Evolutionary conservation across 1,284 basidiomycete species (phyloP), one percentile per base, ranked within the genome.

Genomic region (Marasmius oreades): DNA sequence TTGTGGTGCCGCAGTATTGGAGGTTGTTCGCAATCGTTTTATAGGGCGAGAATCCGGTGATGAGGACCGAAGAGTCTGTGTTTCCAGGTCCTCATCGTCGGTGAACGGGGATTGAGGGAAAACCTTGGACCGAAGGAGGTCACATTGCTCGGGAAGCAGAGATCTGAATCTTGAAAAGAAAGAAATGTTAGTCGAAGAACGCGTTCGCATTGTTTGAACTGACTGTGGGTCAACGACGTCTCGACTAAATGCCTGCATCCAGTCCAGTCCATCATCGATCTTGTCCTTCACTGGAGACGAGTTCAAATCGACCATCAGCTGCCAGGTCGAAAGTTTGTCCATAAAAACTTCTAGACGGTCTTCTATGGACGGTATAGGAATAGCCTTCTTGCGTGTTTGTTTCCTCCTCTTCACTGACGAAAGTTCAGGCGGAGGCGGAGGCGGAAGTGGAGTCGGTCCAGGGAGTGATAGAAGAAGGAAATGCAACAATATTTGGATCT

Each of bases 271-370:
- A 22, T 78, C 47, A 18, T 50, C 14, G 16, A 5, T 31, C 61
- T 63, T 11, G 58, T 61, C 59, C 11, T 45, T 16, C 51, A 39
- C 51, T 14, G 57, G 46, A 55, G 59, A 64, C 37, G 59, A 67
- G 33, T 75, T 74, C 54, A 80, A 64, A 14, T 70, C 68, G 11
- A 66, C 69, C 60, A 84, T 71, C 11, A 90, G 77, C 63, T 90
- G 88, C 86, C 88, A 88, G 69, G 80, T 83, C 4, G 84, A 85
- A 4, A 91, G 69, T 64, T 84, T 86, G 69, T 91, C 89, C 84
- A 89, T 88, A 67, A 87, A 84, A 2, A 76, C 73, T 65, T 91
- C 88, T 2, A 91, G 69, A 12, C 77, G 76, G 34, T 85, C 83
- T 55, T 81, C 79, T 1, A 74, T 61, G 10, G 73, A 63, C 10